A percentile compares a stretch with the other conserved stretches of the same genome.
These are phyloP conservation scores for Hypoxylon sp. DNA, from an alignment of 2,329 filamentous ascomycete species.

Conservation along the genomic window DNA sequence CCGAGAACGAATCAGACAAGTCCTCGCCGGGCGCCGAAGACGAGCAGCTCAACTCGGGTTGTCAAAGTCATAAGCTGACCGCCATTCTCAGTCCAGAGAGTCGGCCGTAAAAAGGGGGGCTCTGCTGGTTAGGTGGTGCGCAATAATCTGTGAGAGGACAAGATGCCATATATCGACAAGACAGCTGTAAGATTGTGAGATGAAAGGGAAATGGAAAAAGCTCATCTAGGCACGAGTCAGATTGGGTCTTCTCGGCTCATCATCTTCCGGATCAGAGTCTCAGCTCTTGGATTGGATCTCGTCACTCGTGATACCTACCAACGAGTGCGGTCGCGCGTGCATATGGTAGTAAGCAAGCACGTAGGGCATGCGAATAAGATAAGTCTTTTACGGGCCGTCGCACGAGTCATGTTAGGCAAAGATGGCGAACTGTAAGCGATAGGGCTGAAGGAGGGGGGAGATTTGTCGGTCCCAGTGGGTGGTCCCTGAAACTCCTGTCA, in stretches of 20 bases:
- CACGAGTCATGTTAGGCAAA: no score
- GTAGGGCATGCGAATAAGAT: slow-evolving; percentile 5
- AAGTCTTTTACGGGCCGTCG: neutral
- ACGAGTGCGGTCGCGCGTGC: neutral
- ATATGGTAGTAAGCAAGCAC: slow-evolving; percentile 25
- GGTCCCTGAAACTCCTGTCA: slow-evolving; percentile 17
- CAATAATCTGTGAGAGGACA: neutral
- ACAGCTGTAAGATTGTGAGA: no score
- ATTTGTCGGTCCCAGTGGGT: no score
- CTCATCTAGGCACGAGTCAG: no score
- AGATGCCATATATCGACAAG: no score
- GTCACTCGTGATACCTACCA: neutral
- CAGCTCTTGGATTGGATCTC: no score
- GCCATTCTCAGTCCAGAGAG: slow-evolving; percentile 38
- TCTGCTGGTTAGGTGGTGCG: slow-evolving; percentile 1
- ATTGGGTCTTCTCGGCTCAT: neutral
- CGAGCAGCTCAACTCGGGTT: slow-evolving; percentile 6
- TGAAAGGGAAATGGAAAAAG: no score
- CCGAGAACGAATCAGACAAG: slow-evolving; percentile 34
- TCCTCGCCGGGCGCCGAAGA: slow-evolving; percentile 17
- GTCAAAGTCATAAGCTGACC: slow-evolving; percentile 42
- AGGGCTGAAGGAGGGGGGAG: no score
- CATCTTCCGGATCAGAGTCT: neutral
- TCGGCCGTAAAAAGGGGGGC: slow-evolving; percentile 35
- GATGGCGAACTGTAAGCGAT: slow-evolving; percentile 2